Base-by-base conservation (phyloP, 2,329 filamentous ascomycete species). In the Cercospora citrullina region DNA sequence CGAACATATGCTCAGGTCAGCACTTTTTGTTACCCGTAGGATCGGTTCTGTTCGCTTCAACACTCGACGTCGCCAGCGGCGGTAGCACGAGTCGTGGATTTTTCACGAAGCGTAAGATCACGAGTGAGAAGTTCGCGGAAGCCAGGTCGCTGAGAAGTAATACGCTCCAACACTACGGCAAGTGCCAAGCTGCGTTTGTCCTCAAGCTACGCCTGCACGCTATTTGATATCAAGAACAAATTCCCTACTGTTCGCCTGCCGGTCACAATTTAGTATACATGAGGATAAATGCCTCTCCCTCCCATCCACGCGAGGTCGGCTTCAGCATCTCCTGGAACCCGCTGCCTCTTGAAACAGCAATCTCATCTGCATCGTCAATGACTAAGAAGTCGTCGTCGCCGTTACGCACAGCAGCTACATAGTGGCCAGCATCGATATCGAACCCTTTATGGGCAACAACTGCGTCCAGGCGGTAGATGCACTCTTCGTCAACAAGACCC, bases 391-490 rank as follows among this genome's bases (percentile, higher is more conserved):
- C 33, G n/a, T 21, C 16, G 4, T 33, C 58, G 21, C 65, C 16
- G 8, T 66, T 60, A 26, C 26, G 26, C 9, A 67, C 67, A 26
- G 63, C 57, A 14, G 69, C 63, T 14, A 68, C 45, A 26, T 57
- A 66, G 53, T 71, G 69, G 3, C 69, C 67, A 2, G 18, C 9
- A 2, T 57, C 23, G 14, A 63, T 60, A 0, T 14, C 5, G 6
- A 1, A 16, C 1, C 69, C 68, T 6, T n/a, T 26, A 36, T 71
- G 67, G 12, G 65, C 65, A 2, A 71, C 65, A 1, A 71, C 69
- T 8, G 39, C 63, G 14, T 69, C 65, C 18, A 71, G 31, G 18
- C 68, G 36, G 53, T 71, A 71, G 16, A 60, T 28, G 16, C 36
- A 45, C 21, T 68, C 61, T 12, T 68, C 68, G 6, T 33, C 26